A percentile compares a stretch with the other conserved stretches of the same genome.
Evolutionary conservation across 2,329 filamentous ascomycete species (phyloP).

Genomic region (Aspergillus pseudotamarii): DNA sequence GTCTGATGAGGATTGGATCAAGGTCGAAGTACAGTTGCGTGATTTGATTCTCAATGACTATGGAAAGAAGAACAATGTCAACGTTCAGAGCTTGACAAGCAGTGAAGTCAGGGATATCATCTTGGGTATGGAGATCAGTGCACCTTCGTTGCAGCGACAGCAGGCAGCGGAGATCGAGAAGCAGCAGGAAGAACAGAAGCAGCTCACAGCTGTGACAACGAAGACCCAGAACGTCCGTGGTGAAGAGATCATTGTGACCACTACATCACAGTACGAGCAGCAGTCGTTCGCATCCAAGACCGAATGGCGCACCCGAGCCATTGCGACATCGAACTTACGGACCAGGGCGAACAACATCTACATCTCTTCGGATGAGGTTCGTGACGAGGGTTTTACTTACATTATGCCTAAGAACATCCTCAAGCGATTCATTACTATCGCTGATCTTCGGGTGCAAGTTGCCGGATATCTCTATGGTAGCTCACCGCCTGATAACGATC

Average conservation of each 20-base stretch:
- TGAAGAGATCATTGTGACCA: conserved; percentile 97
- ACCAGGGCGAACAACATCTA: conserved; percentile 98
- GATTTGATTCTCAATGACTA: conserved; percentile 98
- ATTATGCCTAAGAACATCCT: conserved; percentile 99
- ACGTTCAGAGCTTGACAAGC: conserved; percentile 92
- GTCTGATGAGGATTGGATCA: conserved; percentile 97
- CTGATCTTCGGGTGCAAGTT: conserved; percentile 93
- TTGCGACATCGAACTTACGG: conserved; percentile 92
- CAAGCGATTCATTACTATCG: conserved; percentile 96
- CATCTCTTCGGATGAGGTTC: conserved; percentile 92
- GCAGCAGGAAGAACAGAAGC: conserved; percentile 94
- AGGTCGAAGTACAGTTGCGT: conserved; percentile 94
- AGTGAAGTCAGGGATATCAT: conserved; percentile 99
- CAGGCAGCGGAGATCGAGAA: conserved; percentile 99
- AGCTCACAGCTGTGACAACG: conserved; percentile 94
- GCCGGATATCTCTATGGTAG: conserved; percentile 93
- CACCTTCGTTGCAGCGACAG: conserved; percentile 95
- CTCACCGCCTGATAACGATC: conserved; percentile 90
- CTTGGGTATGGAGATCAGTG: conserved; percentile 98
- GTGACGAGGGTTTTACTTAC: conserved; percentile 88
- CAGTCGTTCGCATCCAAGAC: conserved; percentile 98
- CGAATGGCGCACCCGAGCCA: conserved; percentile 95
- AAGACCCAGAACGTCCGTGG: conserved; percentile 97
- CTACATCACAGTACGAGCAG: conserved; percentile 96
- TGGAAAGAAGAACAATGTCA: conserved; percentile 99